Evolutionary conservation across 306 rosid genomes (phyloP), one percentile per base, ranked within the genome.

Genomic region (Cicer cuneatum): DNA sequence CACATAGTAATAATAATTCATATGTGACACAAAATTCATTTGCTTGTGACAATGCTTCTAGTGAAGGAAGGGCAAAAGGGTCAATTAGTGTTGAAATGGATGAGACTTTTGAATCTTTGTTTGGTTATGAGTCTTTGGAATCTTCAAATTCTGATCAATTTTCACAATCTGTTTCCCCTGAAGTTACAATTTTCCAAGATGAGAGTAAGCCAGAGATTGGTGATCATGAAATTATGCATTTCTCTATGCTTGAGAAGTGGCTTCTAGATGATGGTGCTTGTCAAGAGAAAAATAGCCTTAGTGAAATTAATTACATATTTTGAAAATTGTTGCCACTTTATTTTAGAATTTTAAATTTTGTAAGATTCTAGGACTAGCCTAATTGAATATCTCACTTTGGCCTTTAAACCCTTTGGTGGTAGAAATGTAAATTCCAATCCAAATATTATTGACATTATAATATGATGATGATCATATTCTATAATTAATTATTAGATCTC

Each of bases 221-320:
- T 10, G 46, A 35, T 49, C 3, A 33, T 57, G 2, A 82, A 83
- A 33, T 38, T 38, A 68, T 84, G 80, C 96, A 90, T 2, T 72
- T 92, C 12, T 81, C 85, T 40, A 49, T 92, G 86, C 86, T 92
- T 29, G 99, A 95, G 82, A 80, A 94, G 56, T 95, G 99, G 98
- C 83, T 95, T 45, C 80, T 92, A 6, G 99, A 92, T 71, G 99
- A 90, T 64, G 72, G 78, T 19, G 83, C 29, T 13, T 59, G 37
- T 49, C 86, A 84, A 68, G 88, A 85, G 54, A 89, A 80, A 79
- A 83, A 71, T 10, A 72, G 52, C n/a, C 58, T 80, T 53, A 66
- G 78, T 71, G 78, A 85, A 66, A 58, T 82, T 38, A 66, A 62
- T 82, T 52, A 61, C 57, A 40, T 63, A 73, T 75, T 68, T 41